Base-by-base conservation (phyloP, 2,329 filamentous ascomycete species). In the Chrysosporium queenslandicum region DNA sequence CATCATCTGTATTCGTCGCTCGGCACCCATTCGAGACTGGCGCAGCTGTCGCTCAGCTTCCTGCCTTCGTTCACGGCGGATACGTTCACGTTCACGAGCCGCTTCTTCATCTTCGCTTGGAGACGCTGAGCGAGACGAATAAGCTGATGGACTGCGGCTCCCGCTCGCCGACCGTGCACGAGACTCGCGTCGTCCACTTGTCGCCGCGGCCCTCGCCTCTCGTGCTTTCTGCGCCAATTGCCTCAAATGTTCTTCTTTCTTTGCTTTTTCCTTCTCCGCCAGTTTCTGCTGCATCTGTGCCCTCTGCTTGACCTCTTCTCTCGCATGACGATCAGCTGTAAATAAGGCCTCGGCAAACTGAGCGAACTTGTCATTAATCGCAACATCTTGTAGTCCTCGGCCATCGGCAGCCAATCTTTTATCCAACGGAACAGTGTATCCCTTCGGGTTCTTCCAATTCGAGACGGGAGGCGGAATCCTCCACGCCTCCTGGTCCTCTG, bases 361-460 rank as follows among this genome's bases (percentile, higher is more conserved):
- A 2, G 91, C 91, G 65, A 98, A 97, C 66, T 96, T 97, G 75
- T 98, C 92, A 71, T 95, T 97, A 71, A 98, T 97, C 5, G 88
- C 85, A 39, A 95, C 82, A 66, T 98, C 92, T 68, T 96, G 89
- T 57, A 98, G 67, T 0, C 88, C 88, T 62, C 92, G 80, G 11
- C 92, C 92, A 67, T 97, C 91, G 7, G 92, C 91, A 16, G 92
- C 92, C 60, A 98, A 73, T 65, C 92, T 84, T 74, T 98, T 98
- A 68, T 98, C 92, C 48, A 98, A 70, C 0, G 92, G 88, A 0
- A 98, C 87, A 0, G 92, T 98, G 65, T 95, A 98, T 62, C 92
- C 92, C 73, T 97, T 97, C 0, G 91, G 87, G 68, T 98, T 98
- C 79, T 98, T 98, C 92, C 92, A 98, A 69, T 97, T 97, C 18